Percentiles rank a stretch among this genome's conserved stretches.
These are phyloP conservation scores for Lentinula lateritia DNA, from an alignment of 768 basidiomycete species.

Conservation along the genomic window DNA sequence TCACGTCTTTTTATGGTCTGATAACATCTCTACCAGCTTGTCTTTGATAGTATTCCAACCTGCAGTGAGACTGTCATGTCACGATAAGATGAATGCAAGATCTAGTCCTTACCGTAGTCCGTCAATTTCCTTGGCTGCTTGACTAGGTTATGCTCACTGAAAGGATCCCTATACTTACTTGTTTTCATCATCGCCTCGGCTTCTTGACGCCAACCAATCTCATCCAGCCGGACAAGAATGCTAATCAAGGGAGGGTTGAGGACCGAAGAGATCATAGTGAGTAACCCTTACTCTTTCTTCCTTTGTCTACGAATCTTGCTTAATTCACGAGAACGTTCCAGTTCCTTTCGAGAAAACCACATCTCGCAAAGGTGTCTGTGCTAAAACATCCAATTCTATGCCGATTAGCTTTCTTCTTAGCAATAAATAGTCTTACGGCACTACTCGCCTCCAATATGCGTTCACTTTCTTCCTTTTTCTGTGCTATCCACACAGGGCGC, in stretches of 20 bases:
- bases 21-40: neutral
- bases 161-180: neutral
- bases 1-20: neutral
- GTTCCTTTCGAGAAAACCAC: neutral
- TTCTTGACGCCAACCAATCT: slow-evolving; percentile 3
- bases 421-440: too few relatives aligned
- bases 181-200: neutral
- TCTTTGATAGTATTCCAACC: neutral
- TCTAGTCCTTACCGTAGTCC: neutral
- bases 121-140: neutral
- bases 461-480: neutral
- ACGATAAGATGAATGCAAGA: too few relatives aligned
- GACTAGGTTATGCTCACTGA: neutral
- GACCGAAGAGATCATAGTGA: too few relatives aligned
- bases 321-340: neutral
- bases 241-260: neutral
- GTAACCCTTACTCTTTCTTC: neutral
- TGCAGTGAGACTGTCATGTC: neutral
- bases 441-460: too few relatives aligned
- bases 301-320: neutral
- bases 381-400: neutral
- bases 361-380: neutral
- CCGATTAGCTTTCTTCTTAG: too few relatives aligned
- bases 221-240: neutral
- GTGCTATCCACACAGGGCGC: neutral